A percentile compares a stretch with the other conserved stretches of the same genome.
phyloP scores from a whole-genome alignment of 2,329 filamentous ascomycete genomes.

The Domatiomyces globalis region DNA sequence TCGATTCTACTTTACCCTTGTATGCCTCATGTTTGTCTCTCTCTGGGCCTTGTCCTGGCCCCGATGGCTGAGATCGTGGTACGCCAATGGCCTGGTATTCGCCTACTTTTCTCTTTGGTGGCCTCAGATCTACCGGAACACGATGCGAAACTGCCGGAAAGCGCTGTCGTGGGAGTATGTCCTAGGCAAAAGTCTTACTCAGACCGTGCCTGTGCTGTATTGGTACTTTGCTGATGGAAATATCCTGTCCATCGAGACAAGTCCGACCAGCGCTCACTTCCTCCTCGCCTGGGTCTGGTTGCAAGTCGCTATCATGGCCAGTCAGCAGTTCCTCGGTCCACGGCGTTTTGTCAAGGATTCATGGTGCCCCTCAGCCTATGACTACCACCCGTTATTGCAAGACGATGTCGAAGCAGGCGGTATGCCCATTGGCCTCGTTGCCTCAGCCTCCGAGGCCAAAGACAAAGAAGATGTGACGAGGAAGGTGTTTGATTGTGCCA shows the following conservation, averaged over 20 bases:
- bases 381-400: constrained; percentile 84
- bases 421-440: constrained; percentile 57
- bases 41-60: constrained; percentile 47
- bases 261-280: constrained; percentile 49
- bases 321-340: constrained; percentile 74
- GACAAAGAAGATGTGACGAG: constrained; percentile 34
- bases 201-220: constrained; percentile 68
- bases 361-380: constrained; percentile 56
- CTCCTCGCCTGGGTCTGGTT: constrained; percentile 72
- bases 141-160: constrained; percentile 77
- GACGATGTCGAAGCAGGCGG: constrained; percentile 68
- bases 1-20: constrained; percentile 47
- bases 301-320: constrained; percentile 63
- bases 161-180: constrained; percentile 89
- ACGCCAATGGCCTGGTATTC: constrained; percentile 51
- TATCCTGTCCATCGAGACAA: constrained; percentile 61
- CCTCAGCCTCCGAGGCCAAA: constrained; percentile 28
- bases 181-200: constrained; percentile 63
- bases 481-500: constrained; percentile 73
- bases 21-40: constrained; percentile 43
- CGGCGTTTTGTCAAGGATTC: constrained; percentile 66
- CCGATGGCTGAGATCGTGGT: constrained; percentile 36
- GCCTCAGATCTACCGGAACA: constrained; percentile 83
- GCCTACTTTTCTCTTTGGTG: constrained; percentile 80
- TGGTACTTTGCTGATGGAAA: constrained; percentile 70